These are phyloP conservation scores for Lichtheimia corymbifera DNA, from an alignment of 371 early-diverging fungal genomes.

Conservation along the genomic window DNA sequence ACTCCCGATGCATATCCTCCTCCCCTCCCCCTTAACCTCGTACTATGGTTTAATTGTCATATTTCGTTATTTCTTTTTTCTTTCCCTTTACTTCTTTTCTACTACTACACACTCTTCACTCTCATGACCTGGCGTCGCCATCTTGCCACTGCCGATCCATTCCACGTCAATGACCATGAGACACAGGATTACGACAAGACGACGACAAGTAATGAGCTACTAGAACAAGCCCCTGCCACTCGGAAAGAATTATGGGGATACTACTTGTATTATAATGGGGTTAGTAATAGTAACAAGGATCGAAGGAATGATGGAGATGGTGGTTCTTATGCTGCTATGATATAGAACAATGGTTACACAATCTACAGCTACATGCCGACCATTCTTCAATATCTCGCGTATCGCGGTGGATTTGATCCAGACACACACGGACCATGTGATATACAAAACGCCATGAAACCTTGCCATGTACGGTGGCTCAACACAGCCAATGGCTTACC, in stretches of 20 bases:
- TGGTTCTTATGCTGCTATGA: background rate
- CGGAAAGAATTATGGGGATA: conserved; percentile 49
- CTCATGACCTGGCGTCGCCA: too few relatives aligned
- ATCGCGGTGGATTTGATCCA: conserved; percentile 42
- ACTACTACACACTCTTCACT: too few relatives aligned
- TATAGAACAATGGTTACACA: conserved; percentile 51
- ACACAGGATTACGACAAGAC: too few relatives aligned
- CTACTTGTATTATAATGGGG: conserved; percentile 56
- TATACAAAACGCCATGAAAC: conserved; percentile 21
- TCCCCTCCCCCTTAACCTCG: too few relatives aligned
- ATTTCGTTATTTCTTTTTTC: too few relatives aligned
- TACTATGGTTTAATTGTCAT: too few relatives aligned
- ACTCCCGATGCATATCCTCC: too few relatives aligned
- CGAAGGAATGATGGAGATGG: conserved; percentile 28
- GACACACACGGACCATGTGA: conserved; percentile 33
- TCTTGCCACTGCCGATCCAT: too few relatives aligned
- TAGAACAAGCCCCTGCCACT: conserved; percentile 40
- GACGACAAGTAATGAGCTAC: too few relatives aligned
- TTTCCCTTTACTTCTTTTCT: too few relatives aligned
- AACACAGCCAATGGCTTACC: conserved; percentile 25
- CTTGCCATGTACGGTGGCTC: conserved; percentile 40
- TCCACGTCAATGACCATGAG: too few relatives aligned
- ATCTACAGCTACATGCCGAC: conserved; percentile 49
- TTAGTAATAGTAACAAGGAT: conserved; percentile 43
- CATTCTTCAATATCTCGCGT: conserved; percentile 42